phyloP scores from a whole-genome alignment of 2,329 filamentous ascomycete genomes.

The Diaporthe citrichinensis region DNA sequence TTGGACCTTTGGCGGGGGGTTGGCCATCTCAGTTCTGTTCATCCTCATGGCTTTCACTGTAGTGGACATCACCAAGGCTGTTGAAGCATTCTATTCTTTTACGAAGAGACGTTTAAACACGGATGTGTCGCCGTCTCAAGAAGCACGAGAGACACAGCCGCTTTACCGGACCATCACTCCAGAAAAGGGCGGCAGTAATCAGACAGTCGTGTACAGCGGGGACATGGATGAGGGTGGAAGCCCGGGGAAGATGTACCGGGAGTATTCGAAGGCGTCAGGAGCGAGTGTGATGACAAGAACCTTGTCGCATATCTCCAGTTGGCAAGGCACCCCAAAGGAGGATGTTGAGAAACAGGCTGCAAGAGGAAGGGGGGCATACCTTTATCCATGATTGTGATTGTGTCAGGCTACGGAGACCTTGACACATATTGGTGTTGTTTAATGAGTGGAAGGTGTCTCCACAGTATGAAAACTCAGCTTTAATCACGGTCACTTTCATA shows the following conservation, averaged over 20 bases:
- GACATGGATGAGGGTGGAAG: conserved; percentile 33
- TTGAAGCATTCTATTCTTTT: conserved; percentile 37
- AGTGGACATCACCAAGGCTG: conserved; percentile 50
- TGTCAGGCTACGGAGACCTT: neutral
- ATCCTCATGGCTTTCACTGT: conserved; percentile 56
- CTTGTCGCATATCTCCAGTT: conserved; percentile 34
- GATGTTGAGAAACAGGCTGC: conserved; percentile 36
- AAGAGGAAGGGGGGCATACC: neutral
- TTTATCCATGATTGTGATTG: neutral
- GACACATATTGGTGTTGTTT: neutral
- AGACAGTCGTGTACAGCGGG: conserved; percentile 36
- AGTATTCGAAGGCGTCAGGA: conserved; percentile 39
- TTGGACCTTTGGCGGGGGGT: conserved; percentile 54
- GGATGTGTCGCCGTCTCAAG: neutral
- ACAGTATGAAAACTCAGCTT: too few relatives aligned
- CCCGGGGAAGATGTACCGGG: conserved; percentile 34
- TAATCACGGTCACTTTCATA: too few relatives aligned
- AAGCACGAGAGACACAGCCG: neutral
- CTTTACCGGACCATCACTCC: conserved; percentile 22
- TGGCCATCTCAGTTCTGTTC: conserved; percentile 55
- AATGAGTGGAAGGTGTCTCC: neutral
- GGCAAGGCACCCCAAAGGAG: conserved; percentile 22
- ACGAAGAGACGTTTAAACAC: conserved; percentile 22
- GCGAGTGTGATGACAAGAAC: conserved; percentile 40
- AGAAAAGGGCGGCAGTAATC: conserved; percentile 25